These are phyloP conservation scores for Tulasnella sp. DNA, from an alignment of 768 basidiomycete species.

Conservation along the genomic window DNA sequence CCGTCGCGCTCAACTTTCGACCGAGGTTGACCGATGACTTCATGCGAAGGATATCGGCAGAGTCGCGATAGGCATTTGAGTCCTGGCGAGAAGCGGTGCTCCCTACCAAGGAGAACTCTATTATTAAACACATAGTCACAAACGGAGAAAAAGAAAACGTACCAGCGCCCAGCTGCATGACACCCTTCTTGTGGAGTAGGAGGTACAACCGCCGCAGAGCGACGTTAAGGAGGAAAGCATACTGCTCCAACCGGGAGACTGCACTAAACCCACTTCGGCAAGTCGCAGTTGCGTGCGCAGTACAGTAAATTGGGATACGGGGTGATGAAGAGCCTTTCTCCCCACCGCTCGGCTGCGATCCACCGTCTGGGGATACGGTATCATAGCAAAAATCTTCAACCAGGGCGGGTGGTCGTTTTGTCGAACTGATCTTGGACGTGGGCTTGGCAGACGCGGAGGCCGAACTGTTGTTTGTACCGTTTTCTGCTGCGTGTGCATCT, in stretches of 20 bases:
- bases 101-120: neutral
- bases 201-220: slow-evolving; percentile 84
- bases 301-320: slow-evolving; percentile 49
- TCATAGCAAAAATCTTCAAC: slow-evolving; percentile 66
- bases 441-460: neutral
- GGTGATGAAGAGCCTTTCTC: slow-evolving; percentile 10
- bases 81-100: neutral
- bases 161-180: slow-evolving; percentile 76
- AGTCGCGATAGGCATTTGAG: slow-evolving; percentile 68
- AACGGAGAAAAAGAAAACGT: slow-evolving; percentile 23
- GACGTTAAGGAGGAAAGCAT: slow-evolving; percentile 92
- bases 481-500: slow-evolving; percentile 40
- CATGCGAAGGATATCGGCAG: slow-evolving; percentile 85
- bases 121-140: neutral
- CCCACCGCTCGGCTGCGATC: slow-evolving; percentile 14
- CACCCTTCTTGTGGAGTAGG: slow-evolving; percentile 75
- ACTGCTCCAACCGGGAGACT: slow-evolving; percentile 92
- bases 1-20: slow-evolving; percentile 88
- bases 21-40: slow-evolving; percentile 81
- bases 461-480: slow-evolving; percentile 31
- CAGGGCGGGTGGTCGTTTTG: slow-evolving; percentile 67
- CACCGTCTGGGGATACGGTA: slow-evolving; percentile 11
- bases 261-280: slow-evolving; percentile 73
- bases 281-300: slow-evolving; percentile 54
- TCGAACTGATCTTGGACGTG: slow-evolving; percentile 47